phyloP scores from a whole-genome alignment of 345 rosid species.

The Populus pruinosa region DNA sequence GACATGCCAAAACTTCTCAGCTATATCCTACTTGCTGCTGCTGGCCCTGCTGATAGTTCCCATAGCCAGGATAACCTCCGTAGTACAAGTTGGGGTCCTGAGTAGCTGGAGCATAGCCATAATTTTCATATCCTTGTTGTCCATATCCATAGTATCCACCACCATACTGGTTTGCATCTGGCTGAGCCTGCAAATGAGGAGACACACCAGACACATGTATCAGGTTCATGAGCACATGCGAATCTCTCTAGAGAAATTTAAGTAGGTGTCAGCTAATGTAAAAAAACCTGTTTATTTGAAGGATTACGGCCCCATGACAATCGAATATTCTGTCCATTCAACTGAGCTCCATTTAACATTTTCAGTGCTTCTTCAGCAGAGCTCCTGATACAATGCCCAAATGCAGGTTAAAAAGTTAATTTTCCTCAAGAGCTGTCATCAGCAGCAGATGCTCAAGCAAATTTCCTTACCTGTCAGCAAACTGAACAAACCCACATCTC shows the following conservation, averaged over 20 bases:
- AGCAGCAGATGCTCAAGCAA: not conserved
- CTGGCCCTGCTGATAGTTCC: constrained; percentile 56
- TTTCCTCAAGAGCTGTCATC: not conserved
- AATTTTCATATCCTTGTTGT: constrained; percentile 65
- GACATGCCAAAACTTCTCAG: constrained; percentile 22
- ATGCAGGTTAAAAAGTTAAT: not conserved
- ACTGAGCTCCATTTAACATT: constrained; percentile 54
- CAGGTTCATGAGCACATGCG: not conserved
- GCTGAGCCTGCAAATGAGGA: constrained; percentile 39
- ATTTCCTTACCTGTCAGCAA: constrained; percentile 59
- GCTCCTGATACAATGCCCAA: constrained; percentile 44
- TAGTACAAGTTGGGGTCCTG: constrained; percentile 89
- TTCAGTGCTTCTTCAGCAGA: constrained; percentile 82
- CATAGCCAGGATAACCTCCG: constrained; percentile 74
- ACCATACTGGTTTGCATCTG: constrained; percentile 60
- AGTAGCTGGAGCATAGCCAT: constrained; percentile 60
- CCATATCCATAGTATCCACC: constrained; percentile 68
- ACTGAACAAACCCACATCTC: constrained; percentile 90
- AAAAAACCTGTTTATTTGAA: constrained; percentile 66
- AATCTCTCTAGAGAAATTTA: not conserved
- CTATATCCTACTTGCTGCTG: constrained; percentile 70
- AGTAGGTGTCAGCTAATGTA: not conserved
- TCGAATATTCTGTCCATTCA: constrained; percentile 78
- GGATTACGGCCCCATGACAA: constrained; percentile 98
- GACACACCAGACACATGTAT: not conserved